These are phyloP conservation scores for Canavalia gladiata DNA, from an alignment of 306 rosid genomes.

Conservation along the genomic window DNA sequence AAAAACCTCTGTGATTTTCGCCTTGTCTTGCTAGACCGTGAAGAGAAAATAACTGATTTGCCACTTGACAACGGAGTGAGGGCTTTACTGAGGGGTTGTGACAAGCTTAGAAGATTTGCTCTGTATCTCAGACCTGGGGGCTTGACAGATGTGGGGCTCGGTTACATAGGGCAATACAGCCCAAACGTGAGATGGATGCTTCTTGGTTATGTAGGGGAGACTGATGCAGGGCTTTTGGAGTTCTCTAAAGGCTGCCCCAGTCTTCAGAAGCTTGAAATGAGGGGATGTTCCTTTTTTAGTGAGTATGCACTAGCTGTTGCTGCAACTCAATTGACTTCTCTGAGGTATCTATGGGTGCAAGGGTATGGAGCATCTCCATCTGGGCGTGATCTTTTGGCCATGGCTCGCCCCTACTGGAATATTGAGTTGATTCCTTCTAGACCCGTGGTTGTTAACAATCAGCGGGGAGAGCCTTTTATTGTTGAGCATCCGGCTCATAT, in stretches of 20 bases:
- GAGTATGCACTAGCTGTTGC: slow-evolving; percentile 81
- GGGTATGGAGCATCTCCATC: slow-evolving; percentile 73
- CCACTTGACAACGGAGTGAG: slow-evolving; percentile 97
- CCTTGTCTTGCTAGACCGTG: slow-evolving; percentile 87
- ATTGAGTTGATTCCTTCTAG: slow-evolving; percentile 87
- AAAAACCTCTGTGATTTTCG: slow-evolving; percentile 92
- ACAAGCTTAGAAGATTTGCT: slow-evolving; percentile 87
- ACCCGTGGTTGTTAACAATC: slow-evolving; percentile 45
- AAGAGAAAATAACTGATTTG: slow-evolving; percentile 75
- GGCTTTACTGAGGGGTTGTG: slow-evolving; percentile 83
- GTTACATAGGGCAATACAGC: slow-evolving; percentile 84
- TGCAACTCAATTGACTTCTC: slow-evolving; percentile 69
- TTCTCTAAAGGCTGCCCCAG: slow-evolving; percentile 92
- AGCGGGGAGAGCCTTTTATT: slow-evolving; percentile 27
- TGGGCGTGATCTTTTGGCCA: slow-evolving; percentile 78
- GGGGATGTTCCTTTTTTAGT: slow-evolving; percentile 95
- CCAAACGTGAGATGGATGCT: slow-evolving; percentile 98
- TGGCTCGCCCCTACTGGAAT: slow-evolving; percentile 93
- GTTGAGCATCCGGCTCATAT: slow-evolving; percentile 88
- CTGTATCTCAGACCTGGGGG: slow-evolving; percentile 89
- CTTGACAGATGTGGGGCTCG: slow-evolving; percentile 79
- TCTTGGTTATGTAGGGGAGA: slow-evolving; percentile 87
- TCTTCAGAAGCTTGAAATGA: slow-evolving; percentile 91
- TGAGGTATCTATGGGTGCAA: slow-evolving; percentile 96
- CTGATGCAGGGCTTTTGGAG: slow-evolving; percentile 82